phyloP scores from a whole-genome alignment of 2,329 filamentous ascomycete species.

The Bretziella fagacearum region DNA sequence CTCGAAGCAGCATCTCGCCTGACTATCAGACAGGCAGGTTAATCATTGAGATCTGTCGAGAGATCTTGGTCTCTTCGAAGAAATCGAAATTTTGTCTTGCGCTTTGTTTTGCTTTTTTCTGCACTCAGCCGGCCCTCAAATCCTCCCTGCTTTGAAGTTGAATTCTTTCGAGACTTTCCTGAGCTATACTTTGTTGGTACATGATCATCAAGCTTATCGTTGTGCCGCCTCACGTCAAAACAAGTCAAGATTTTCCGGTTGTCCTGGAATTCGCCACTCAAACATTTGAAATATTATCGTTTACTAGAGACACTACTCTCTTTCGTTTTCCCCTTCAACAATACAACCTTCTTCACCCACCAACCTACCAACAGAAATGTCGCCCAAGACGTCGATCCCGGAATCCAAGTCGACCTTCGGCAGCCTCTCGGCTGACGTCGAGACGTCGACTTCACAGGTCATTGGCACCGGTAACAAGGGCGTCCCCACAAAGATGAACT shows the following conservation, averaged over 20 bases:
- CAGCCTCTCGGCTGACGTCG: conserved; percentile 2
- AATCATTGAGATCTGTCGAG: neutral
- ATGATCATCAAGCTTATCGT: too few relatives aligned
- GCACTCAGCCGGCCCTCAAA: neutral
- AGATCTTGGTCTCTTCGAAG: neutral
- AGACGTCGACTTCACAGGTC: neutral
- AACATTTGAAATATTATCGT: too few relatives aligned
- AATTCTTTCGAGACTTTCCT: too few relatives aligned
- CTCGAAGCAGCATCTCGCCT: neutral
- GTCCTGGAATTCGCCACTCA: too few relatives aligned
- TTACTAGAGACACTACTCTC: too few relatives aligned
- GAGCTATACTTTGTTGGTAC: too few relatives aligned
- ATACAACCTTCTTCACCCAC: neutral
- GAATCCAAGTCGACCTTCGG: neutral
- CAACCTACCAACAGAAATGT: neutral
- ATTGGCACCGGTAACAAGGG: conserved; percentile 4
- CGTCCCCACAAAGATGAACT: conserved; percentile 19
- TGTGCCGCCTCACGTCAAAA: too few relatives aligned
- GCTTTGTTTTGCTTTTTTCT: neutral
- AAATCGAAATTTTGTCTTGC: neutral
- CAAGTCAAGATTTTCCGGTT: too few relatives aligned
- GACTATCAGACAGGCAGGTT: neutral
- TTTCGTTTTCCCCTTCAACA: too few relatives aligned
- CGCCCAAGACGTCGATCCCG: neutral
- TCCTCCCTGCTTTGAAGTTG: neutral